phyloP scores from a whole-genome alignment of 768 basidiomycete species.

The Leucogyrophana mollusca region DNA sequence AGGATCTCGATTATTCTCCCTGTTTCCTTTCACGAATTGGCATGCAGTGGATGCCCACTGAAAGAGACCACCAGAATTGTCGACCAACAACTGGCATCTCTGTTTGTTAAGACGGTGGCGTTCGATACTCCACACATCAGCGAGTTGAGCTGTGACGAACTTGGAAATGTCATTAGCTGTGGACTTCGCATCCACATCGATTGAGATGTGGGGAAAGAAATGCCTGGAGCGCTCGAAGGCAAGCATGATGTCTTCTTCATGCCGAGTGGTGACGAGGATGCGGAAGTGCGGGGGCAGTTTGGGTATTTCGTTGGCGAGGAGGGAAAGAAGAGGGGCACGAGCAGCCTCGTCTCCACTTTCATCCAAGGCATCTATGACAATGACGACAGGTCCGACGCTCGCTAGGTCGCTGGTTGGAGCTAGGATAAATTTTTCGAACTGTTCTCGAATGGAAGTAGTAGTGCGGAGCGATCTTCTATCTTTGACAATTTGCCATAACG shows the following conservation, averaged over 20 bases:
- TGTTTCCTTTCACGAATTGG: conserved; percentile 16
- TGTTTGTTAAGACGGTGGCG: not conserved
- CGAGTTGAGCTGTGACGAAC: not conserved
- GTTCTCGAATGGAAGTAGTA: conserved; percentile 15
- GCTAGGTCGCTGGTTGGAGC: conserved; percentile 19
- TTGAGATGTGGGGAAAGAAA: not conserved
- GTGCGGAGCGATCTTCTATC: conserved; percentile 21
- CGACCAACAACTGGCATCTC: no score
- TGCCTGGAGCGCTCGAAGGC: conserved; percentile 7
- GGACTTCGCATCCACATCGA: no score
- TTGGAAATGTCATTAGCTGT: not conserved
- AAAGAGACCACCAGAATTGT: conserved; percentile 19
- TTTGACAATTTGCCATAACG: conserved; percentile 15
- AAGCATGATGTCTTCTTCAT: conserved; percentile 18
- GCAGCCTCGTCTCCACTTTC: conserved; percentile 17
- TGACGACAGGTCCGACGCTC: conserved; percentile 28
- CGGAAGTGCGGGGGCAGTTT: conserved; percentile 21
- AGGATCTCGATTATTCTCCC: conserved; percentile 27
- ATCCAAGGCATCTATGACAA: conserved; percentile 36
- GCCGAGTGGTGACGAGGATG: conserved; percentile 26
- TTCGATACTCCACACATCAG: not conserved
- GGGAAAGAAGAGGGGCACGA: conserved; percentile 20
- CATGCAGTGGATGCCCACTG: conserved; percentile 33
- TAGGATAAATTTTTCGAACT: conserved; percentile 28
- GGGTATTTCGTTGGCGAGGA: conserved; percentile 9